A percentile compares a stretch with the other conserved stretches of the same genome.
phyloP scores from a whole-genome alignment of 345 rosid species.

The Citrus sinensis region DVS_A1.0 CM039162.1:24575501-24576000 shows the following conservation, averaged over 20 bases:
- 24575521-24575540: constrained; percentile 28
- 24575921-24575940: background rate
- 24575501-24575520: constrained; percentile 98
- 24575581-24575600: background rate
- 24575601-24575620: constrained; percentile 13
- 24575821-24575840: background rate
- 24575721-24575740: background rate
- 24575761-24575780: constrained; percentile 1
- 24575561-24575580: background rate
- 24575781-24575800: background rate
- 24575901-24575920: background rate
- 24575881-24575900: background rate
- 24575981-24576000: background rate
- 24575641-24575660: constrained; percentile 98
- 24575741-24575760: background rate
- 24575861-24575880: background rate
- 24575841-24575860: background rate
- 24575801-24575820: background rate
- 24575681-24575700: constrained; percentile 92
- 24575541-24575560: background rate
- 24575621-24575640: constrained; percentile 26
- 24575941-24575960: background rate
- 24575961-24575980: background rate
- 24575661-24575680: constrained; percentile 99
- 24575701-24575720: constrained; percentile 52